phyloP scores from a whole-genome alignment of 2,329 filamentous ascomycete species.

The Cordyceps fumosorosea region DNA sequence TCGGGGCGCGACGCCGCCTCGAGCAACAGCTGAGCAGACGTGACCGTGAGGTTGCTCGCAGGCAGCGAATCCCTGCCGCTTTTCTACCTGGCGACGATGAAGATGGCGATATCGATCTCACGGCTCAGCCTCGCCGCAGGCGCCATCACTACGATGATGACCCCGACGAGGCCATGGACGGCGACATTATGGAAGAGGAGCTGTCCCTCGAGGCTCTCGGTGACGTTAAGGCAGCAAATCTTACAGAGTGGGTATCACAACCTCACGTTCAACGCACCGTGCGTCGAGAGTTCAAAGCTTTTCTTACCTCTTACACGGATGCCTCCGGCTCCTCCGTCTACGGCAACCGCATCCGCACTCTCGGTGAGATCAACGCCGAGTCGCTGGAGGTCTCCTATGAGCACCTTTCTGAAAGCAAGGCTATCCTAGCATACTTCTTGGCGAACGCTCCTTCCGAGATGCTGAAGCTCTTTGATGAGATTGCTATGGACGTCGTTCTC shows the following conservation, averaged over 20 bases:
- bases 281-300: slow-evolving; percentile 93
- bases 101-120: slow-evolving; percentile 76
- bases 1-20: slow-evolving; percentile 60
- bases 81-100: slow-evolving; percentile 79
- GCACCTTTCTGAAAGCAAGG: slow-evolving; percentile 83
- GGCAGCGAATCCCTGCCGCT: slow-evolving; percentile 61
- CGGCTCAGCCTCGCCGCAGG: slow-evolving; percentile 75
- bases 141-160: slow-evolving; percentile 93
- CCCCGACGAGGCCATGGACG: slow-evolving; percentile 83
- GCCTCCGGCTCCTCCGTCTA: slow-evolving; percentile 87
- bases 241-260: slow-evolving; percentile 93
- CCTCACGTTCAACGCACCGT: slow-evolving; percentile 88
- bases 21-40: slow-evolving; percentile 68
- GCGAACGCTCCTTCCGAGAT: slow-evolving; percentile 95
- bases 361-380: slow-evolving; percentile 97
- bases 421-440: slow-evolving; percentile 89
- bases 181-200: slow-evolving; percentile 93
- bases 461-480: slow-evolving; percentile 91
- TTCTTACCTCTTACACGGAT: slow-evolving; percentile 93
- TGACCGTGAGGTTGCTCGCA: slow-evolving; percentile 63
- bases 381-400: slow-evolving; percentile 94
- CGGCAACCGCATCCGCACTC: slow-evolving; percentile 83
- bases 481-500: slow-evolving; percentile 92
- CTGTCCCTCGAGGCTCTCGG: slow-evolving; percentile 84
- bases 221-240: slow-evolving; percentile 86